Evolutionary conservation across 2,329 filamentous ascomycete species (phyloP).

Genomic region (Fusarium sp.): DNA sequence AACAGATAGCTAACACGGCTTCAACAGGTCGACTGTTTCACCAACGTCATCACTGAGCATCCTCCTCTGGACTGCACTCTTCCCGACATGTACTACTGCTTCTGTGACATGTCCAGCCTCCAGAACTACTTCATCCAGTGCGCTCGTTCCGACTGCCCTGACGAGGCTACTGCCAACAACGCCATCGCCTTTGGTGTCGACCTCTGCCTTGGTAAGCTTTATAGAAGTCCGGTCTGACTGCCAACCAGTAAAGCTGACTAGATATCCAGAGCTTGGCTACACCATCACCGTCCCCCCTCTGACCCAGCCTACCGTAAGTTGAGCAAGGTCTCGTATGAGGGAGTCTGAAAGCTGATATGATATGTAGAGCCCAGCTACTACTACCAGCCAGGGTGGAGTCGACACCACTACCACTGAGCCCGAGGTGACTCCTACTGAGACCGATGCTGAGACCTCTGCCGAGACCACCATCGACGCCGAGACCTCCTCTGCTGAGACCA

Average conservation of each 20-base stretch:
- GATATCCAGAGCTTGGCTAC: background rate
- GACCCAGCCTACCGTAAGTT: background rate
- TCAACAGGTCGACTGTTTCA: conserved; percentile 37
- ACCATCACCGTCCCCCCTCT: background rate
- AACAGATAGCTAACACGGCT: background rate
- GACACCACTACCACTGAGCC: background rate
- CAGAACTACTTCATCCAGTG: conserved; percentile 43
- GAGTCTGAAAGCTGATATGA: background rate
- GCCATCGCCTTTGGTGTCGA: background rate
- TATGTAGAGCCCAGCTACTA: background rate
- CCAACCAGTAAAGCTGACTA: background rate
- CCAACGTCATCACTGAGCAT: conserved; percentile 39
- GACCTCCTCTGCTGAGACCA: background rate
- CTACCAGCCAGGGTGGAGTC: background rate
- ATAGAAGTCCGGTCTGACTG: background rate
- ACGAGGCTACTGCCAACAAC: background rate
- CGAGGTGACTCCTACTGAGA: background rate
- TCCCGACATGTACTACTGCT: conserved; percentile 45
- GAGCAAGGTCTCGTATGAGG: background rate
- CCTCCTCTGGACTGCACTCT: conserved; percentile 43
- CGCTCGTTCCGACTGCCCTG: conserved; percentile 5
- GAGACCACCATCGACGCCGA: background rate
- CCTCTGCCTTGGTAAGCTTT: background rate
- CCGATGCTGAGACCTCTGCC: background rate
- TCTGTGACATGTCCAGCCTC: conserved; percentile 39